Conservation (phyloP, 208 protist genomes). For the Trypanosoma lewisi region DNA sequence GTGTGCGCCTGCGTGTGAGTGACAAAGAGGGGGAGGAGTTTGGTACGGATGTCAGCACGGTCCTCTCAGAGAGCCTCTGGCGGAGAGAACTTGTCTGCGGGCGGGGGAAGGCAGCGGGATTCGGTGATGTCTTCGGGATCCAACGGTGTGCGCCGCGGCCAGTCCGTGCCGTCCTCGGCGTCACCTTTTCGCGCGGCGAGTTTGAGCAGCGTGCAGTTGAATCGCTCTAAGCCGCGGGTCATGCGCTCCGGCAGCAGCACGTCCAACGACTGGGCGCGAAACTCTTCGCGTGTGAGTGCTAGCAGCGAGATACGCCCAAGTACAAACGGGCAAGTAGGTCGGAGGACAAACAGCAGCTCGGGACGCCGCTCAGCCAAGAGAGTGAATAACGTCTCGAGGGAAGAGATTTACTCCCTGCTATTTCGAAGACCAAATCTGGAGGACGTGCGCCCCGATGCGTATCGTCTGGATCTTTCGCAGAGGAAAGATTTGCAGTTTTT, state of each 20-base stretch:
- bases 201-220: not conserved
- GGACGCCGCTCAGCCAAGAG: not conserved
- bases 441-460: constrained; percentile 13
- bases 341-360: not conserved
- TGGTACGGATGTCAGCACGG: too few species aligned
- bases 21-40: not conserved
- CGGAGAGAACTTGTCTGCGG: not conserved
- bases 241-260: not conserved
- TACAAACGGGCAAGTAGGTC: not conserved
- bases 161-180: too few species aligned
- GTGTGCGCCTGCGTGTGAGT: too few species aligned
- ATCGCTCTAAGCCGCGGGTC: not conserved
- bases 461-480: constrained; percentile 17
- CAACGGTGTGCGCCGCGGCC: not conserved
- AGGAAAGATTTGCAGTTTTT: constrained; percentile 19
- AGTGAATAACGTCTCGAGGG: not conserved
- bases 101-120: not conserved
- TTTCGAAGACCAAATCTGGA: not conserved
- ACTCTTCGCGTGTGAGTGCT: not conserved
- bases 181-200: not conserved
- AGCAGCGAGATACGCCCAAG: not conserved
- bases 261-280: not conserved
- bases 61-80: too few species aligned
- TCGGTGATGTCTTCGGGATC: not conserved
- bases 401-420: constrained; percentile 15